These are phyloP conservation scores for Lepidium campestre DNA, from an alignment of 441 rosid species.

Conservation along the genomic window DNA sequence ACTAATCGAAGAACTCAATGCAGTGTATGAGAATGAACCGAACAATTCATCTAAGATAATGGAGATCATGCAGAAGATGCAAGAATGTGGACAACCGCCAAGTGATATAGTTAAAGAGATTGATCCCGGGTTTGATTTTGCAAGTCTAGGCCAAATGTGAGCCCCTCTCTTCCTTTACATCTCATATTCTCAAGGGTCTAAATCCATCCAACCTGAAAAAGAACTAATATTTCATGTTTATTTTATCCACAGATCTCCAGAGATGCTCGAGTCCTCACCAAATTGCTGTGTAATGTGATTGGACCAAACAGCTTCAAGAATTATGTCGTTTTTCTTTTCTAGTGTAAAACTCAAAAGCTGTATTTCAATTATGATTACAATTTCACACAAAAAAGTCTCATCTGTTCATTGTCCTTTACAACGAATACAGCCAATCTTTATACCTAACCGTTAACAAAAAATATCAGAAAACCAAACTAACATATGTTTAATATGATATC, in stretches of 20 bases:
- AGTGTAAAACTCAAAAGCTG: neutral
- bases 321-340: neutral
- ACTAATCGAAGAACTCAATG: conserved; percentile 67
- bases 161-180: conserved; percentile 3
- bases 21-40: conserved; percentile 73
- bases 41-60: conserved; percentile 63
- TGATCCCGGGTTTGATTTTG: conserved; percentile 74
- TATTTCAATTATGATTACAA: neutral
- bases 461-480: neutral
- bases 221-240: neutral
- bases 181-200: neutral
- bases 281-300: conserved; percentile 79
- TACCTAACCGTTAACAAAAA: neutral
- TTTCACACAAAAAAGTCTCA: neutral
- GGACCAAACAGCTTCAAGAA: neutral
- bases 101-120: conserved; percentile 79
- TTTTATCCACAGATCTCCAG: conserved; percentile 59
- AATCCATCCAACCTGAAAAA: neutral
- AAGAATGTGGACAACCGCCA: conserved; percentile 97
- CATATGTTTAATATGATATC: too few relatives aligned
- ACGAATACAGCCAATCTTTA: neutral
- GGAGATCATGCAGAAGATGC: conserved; percentile 97
- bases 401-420: neutral
- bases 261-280: conserved; percentile 65
- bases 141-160: conserved; percentile 76